Conservation (phyloP, 108 stramenopile species). For the Aurantiochytrium sp. region DNA sequence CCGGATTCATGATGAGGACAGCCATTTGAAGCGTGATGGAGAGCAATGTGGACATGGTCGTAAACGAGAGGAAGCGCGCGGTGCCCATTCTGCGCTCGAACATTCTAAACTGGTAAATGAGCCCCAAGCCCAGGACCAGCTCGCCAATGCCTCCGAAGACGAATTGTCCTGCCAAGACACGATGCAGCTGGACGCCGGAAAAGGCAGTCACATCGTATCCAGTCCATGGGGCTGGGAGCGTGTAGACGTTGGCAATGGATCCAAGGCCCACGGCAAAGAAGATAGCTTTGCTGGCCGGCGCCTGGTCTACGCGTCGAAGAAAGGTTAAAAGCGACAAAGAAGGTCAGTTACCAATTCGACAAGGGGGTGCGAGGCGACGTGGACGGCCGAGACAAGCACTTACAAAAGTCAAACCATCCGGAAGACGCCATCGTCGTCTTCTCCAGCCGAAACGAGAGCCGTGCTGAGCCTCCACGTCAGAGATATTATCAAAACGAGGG, state of each 20-base stretch:
- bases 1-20: neutral
- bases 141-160: constrained; percentile 13
- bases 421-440: neutral
- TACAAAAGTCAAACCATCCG: neutral
- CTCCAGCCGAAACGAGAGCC: too few relatives aligned
- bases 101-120: neutral
- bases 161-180: neutral
- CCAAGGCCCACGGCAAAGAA: neutral
- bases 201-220: constrained; percentile 12
- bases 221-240: neutral
- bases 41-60: neutral
- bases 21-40: neutral
- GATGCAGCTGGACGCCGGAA: neutral
- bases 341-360: neutral
- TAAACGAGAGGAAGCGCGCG: neutral
- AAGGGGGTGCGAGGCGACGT: neutral
- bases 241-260: neutral
- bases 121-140: neutral
- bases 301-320: neutral
- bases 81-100: neutral
- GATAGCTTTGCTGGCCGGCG: neutral
- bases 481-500: too few relatives aligned
- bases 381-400: neutral
- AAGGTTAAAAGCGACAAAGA: neutral
- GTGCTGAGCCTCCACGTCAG: too few relatives aligned